These are phyloP conservation scores for Geosmithia morbida DNA, from an alignment of 2,329 filamentous ascomycete genomes.

Conservation along the genomic window DNA sequence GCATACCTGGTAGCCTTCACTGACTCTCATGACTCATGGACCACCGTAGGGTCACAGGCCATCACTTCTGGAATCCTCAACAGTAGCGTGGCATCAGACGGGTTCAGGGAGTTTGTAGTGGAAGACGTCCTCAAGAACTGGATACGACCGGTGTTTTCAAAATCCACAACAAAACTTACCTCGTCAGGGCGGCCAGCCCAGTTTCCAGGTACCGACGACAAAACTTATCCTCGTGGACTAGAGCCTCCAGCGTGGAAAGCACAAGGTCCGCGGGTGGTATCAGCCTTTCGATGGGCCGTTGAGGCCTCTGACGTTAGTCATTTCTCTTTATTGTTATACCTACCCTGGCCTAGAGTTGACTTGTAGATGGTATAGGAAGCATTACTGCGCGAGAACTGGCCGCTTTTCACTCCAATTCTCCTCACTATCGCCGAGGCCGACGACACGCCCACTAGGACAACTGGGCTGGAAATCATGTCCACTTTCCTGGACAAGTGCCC, in stretches of 20 bases:
- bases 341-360: neutral
- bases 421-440: slow-evolving; percentile 55
- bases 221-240: neutral
- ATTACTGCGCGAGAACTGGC: slow-evolving; percentile 45
- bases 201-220: slow-evolving; percentile 5
- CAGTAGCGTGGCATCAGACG: slow-evolving; percentile 7
- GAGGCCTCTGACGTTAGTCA: slow-evolving; percentile 26
- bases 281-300: slow-evolving; percentile 39
- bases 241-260: slow-evolving; percentile 10
- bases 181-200: slow-evolving; percentile 13
- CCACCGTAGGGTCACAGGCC: slow-evolving; percentile 14
- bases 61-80: slow-evolving; percentile 17
- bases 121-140: slow-evolving; percentile 45
- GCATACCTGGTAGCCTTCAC: slow-evolving; percentile 17
- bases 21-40: slow-evolving; percentile 20
- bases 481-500: slow-evolving; percentile 42
- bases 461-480: slow-evolving; percentile 39
- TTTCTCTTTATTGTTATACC: neutral
- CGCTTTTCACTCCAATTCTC: slow-evolving; percentile 53
- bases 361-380: slow-evolving; percentile 13
- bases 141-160: slow-evolving; percentile 53
- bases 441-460: slow-evolving; percentile 33
- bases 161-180: slow-evolving; percentile 27
- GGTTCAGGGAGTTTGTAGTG: slow-evolving; percentile 26
- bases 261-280: slow-evolving; percentile 6